Evolutionary conservation across 495 filamentous ascomycete genomes (phyloP).

Genomic region (Xylaria scruposa): DNA sequence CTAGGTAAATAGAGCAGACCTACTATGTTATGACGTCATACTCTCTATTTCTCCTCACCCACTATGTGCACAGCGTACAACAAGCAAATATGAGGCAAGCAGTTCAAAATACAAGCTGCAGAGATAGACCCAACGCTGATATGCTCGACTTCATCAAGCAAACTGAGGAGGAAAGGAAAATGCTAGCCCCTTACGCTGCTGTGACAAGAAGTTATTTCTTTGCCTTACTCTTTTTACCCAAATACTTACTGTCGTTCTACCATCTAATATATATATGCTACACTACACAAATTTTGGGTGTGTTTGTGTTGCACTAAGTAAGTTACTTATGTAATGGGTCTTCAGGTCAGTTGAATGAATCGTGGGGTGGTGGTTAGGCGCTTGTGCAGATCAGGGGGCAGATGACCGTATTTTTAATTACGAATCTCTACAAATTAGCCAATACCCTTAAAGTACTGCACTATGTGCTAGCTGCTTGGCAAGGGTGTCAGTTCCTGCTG

Average conservation of each 20-base stretch:
- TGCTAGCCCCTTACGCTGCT: too few relatives aligned
- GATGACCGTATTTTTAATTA: conserved; percentile 21
- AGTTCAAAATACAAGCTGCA: neutral
- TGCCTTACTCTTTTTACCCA: neutral
- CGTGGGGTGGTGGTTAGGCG: conserved; percentile 16
- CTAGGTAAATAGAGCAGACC: neutral
- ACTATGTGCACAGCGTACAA: neutral
- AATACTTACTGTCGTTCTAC: too few relatives aligned
- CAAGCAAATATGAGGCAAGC: neutral
- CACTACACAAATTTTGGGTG: neutral
- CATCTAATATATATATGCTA: neutral
- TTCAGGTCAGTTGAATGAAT: conserved; percentile 16
- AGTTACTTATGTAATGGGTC: neutral
- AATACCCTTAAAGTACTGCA: neutral
- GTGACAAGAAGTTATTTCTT: neutral
- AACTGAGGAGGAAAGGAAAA: neutral
- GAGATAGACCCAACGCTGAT: neutral
- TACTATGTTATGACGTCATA: conserved; percentile 7
- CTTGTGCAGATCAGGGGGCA: conserved; percentile 8
- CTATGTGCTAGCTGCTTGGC: neutral
- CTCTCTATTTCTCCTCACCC: neutral
- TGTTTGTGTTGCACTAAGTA: neutral
- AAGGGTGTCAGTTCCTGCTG: conserved; percentile 16
- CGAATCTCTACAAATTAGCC: conserved; percentile 20
- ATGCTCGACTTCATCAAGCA: neutral